Evolutionary conservation across 73 alveolate species (phyloP).

Genomic region (Uronychia setigera): DNA sequence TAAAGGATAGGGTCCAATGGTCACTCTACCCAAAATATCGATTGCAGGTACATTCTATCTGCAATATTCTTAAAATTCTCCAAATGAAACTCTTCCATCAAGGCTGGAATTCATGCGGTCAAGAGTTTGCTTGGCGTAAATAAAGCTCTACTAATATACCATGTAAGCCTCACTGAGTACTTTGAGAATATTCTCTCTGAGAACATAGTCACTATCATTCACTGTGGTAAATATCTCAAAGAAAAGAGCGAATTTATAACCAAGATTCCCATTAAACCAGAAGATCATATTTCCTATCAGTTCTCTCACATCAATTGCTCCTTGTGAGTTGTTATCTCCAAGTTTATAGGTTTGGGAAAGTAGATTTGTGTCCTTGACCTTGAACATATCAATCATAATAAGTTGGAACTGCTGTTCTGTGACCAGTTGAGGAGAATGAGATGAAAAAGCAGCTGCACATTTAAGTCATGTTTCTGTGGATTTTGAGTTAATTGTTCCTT

Average conservation of each 20-base stretch:
- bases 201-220: slow-evolving; percentile 29
- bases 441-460: slow-evolving; percentile 55
- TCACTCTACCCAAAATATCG: slow-evolving; percentile 49
- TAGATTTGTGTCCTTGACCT: slow-evolving; percentile 43
- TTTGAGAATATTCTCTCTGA: slow-evolving; percentile 36
- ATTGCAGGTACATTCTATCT: slow-evolving; percentile 34
- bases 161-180: slow-evolving; percentile 37
- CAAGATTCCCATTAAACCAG: slow-evolving; percentile 52
- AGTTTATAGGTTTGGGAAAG: slow-evolving; percentile 26
- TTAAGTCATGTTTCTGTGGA: slow-evolving; percentile 34
- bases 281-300: slow-evolving; percentile 49
- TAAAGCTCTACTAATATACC: slow-evolving; percentile 38
- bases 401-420: slow-evolving; percentile 56
- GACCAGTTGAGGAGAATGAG: slow-evolving; percentile 52
- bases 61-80: slow-evolving; percentile 41
- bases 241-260: slow-evolving; percentile 56
- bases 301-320: slow-evolving; percentile 61
- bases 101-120: slow-evolving; percentile 44
- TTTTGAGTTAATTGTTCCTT: background rate
- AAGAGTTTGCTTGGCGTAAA: slow-evolving; percentile 25
- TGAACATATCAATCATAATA: slow-evolving; percentile 42
- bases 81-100: slow-evolving; percentile 50
- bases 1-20: slow-evolving; percentile 58
- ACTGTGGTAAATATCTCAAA: slow-evolving; percentile 47
- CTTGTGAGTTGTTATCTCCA: slow-evolving; percentile 43